Conservation (phyloP, 78 protist species). For the Dictyostelium discoideum region DNA sequence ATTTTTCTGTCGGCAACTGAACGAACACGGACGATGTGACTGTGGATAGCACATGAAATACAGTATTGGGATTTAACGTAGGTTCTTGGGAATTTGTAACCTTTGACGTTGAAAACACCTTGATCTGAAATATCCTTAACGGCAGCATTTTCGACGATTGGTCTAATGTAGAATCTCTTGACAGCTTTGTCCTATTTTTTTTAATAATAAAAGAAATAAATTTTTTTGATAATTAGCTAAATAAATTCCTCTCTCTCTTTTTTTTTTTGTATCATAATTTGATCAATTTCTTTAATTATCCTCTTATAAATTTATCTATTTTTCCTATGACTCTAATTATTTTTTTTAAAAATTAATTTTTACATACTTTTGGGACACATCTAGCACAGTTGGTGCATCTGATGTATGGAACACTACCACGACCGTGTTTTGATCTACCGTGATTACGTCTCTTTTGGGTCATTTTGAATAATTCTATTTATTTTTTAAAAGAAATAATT, state of each 20-base stretch:
- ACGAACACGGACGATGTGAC: conserved; percentile 97
- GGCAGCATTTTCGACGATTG: conserved; percentile 97
- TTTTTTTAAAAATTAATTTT: background rate
- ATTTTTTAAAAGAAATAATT: background rate
- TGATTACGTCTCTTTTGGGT: conserved; percentile 96
- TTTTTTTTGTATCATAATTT: background rate
- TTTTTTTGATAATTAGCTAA: background rate
- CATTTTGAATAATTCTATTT: conserved; percentile 80
- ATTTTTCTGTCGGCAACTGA: conserved; percentile 83
- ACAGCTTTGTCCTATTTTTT: conserved; percentile 96
- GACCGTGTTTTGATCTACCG: conserved; percentile 96
- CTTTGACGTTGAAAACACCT: conserved; percentile 83
- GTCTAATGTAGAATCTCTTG: conserved; percentile 96
- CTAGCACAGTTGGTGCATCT: conserved; percentile 98
- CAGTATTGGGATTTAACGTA: conserved; percentile 98
- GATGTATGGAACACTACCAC: conserved; percentile 93
- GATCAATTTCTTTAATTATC: background rate
- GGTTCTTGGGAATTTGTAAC: conserved; percentile 97
- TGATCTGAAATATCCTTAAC: conserved; percentile 95
- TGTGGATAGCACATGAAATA: conserved; percentile 99
- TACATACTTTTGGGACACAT: conserved; percentile 92
- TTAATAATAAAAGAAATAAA: background rate
- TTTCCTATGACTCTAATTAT: background rate
- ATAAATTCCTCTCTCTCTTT: background rate
- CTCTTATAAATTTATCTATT: background rate